Base-by-base conservation (phyloP, 805 yeast species). In the Wickerhamomyces bisporus region DNA sequence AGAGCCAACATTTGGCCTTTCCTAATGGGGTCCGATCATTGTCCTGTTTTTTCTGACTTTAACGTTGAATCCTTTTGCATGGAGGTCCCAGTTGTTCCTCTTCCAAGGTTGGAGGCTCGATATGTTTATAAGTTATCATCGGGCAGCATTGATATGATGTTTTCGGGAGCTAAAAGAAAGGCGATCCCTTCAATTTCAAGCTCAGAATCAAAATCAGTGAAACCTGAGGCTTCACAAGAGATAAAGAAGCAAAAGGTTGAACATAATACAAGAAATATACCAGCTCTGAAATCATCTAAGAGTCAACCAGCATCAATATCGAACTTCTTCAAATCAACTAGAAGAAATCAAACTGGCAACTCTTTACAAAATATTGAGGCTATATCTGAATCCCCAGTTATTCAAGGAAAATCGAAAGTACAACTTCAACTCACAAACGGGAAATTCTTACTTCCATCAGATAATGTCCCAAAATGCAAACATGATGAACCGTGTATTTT, bases 11-110 rank as follows among this genome's bases (percentile, higher is more conserved):
- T 85, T n/a, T 71, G 84, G 72, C 81, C 87, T 0, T 69, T 69
- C 31, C 50, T 89, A 1, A 64, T 73, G 56, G 98, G 98, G 0
- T 86, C 96, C 0, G 98, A 91, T 57, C 98, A 91, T 60, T 91
- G 98, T 58, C 98, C 98, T 0, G 76, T 87, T 0, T 87, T 58
- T 52, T 70, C 87, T 1, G 97, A 87, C 56, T 52, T 88, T 31
- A 62, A 64, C 27, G 38, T 57, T 7, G 33, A 34, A 2, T 28
- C 29, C 0, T 26, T 46, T 30, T 37, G 31, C 17, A 32, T 35
- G 5, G 36, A n/a, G 9, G 20, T 29, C 5, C 15, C 20, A 3
- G 23, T 26, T 11, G 2, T 10, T 1, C 23, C 44, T 28, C 34
- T 45, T 6, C 70, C 74, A 13, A 65, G 58, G 43, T 68, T 80